phyloP scores from a whole-genome alignment of 169 alveolate genomes.

The Eimeria praecox region DNA sequence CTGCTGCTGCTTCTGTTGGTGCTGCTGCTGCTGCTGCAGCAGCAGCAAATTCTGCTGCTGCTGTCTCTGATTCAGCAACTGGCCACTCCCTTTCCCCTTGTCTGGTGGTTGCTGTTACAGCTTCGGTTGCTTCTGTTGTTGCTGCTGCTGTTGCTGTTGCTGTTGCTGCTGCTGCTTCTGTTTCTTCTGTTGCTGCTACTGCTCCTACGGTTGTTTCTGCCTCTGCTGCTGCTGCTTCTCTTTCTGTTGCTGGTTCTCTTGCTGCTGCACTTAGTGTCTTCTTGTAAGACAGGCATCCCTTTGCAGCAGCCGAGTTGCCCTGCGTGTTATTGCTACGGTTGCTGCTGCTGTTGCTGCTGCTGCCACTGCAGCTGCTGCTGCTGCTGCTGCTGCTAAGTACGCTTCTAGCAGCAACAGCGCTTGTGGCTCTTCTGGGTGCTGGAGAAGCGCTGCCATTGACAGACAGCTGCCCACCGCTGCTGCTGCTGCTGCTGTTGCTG shows the following conservation, averaged over 20 bases:
- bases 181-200: neutral
- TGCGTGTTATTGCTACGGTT: neutral
- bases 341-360: neutral
- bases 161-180: neutral
- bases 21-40: neutral
- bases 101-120: neutral
- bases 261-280: neutral
- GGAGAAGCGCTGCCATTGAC: neutral
- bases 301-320: neutral
- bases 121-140: neutral
- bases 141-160: neutral
- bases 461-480: neutral
- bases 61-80: neutral
- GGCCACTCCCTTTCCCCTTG: neutral
- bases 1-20: neutral
- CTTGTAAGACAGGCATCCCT: neutral
- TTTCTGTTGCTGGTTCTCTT: neutral
- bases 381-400: neutral
- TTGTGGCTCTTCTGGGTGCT: constrained; percentile 13
- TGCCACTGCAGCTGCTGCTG: neutral
- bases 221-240: constrained; percentile 20
- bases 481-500: constrained; percentile 41
- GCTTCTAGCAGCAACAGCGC: constrained; percentile 33
- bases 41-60: constrained; percentile 11
- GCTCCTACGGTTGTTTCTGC: neutral